phyloP scores from a whole-genome alignment of 768 basidiomycete genomes.

The Sarcodon aspratus region DNA sequence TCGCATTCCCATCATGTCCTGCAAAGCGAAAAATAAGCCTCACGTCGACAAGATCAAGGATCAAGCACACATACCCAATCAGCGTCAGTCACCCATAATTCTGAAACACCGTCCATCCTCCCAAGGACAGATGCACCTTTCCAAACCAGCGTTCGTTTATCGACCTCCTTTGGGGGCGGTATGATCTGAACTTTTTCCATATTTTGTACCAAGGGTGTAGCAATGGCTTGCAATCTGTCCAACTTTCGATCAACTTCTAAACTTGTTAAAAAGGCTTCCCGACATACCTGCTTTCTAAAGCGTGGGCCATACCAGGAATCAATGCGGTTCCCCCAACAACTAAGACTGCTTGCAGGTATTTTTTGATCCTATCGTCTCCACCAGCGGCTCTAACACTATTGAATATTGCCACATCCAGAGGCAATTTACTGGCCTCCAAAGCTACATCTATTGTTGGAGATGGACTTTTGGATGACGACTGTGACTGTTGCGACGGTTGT shows the following conservation, averaged over 20 bases:
- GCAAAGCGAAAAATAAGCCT: slow-evolving; percentile 3
- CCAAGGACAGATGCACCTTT: slow-evolving; percentile 89
- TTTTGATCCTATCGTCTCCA: slow-evolving; percentile 81
- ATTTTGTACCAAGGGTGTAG: slow-evolving; percentile 67
- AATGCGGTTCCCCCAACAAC: slow-evolving; percentile 79
- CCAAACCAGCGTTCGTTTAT: slow-evolving; percentile 86
- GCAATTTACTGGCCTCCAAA: slow-evolving; percentile 81
- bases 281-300: slow-evolving; percentile 74
- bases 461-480: background rate
- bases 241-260: background rate
- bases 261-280: background rate
- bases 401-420: slow-evolving; percentile 87
- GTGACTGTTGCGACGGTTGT: background rate
- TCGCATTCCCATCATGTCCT: slow-evolving; percentile 74
- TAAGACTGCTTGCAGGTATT: slow-evolving; percentile 79
- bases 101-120: slow-evolving; percentile 82
- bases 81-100: slow-evolving; percentile 76
- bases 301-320: slow-evolving; percentile 75
- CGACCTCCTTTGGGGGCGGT: slow-evolving; percentile 87
- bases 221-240: slow-evolving; percentile 69
- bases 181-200: slow-evolving; percentile 89
- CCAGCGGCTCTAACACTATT: slow-evolving; percentile 84
- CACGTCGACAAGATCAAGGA: background rate
- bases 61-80: slow-evolving; percentile 64
- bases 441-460: slow-evolving; percentile 54